Percentiles rank a stretch among this genome's conserved stretches.
Evolutionary conservation across 1,139 yeast genomes (phyloP).

Genomic region (Diutina ranongensis): DNA sequence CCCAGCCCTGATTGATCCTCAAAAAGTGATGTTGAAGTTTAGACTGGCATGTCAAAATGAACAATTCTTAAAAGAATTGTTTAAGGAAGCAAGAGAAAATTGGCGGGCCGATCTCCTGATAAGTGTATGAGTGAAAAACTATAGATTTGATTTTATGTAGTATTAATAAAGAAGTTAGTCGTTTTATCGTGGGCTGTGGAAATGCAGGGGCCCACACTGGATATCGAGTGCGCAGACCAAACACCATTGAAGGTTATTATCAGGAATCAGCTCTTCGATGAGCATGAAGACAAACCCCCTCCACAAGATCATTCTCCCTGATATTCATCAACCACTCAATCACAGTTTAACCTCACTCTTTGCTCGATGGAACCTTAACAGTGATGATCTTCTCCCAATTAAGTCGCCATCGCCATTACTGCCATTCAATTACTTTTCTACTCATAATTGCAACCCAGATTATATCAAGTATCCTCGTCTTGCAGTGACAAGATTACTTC

Average conservation of each 20-base stretch:
- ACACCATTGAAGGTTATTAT: too few relatives aligned
- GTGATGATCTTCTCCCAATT: background rate
- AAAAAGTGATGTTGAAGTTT: conserved; percentile 60
- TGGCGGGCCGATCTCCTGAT: conserved; percentile 15
- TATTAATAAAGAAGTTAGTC: too few relatives aligned
- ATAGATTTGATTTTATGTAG: background rate
- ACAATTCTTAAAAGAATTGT: conserved; percentile 35
- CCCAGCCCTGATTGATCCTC: conserved; percentile 35
- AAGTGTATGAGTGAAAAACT: background rate
- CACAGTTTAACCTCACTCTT: background rate
- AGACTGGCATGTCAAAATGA: conserved; percentile 48
- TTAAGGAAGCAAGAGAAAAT: conserved; percentile 43
- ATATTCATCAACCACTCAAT: background rate
- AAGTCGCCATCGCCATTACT: background rate
- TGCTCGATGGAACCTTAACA: background rate
- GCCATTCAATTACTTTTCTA: background rate
- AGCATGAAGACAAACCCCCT: background rate
- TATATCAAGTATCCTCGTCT: background rate
- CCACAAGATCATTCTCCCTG: background rate
- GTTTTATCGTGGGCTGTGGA: too few relatives aligned
- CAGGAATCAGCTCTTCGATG: too few relatives aligned
- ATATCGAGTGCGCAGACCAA: too few relatives aligned
- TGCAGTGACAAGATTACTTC: background rate
- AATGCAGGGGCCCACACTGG: too few relatives aligned
- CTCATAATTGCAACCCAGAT: background rate